Evolutionary conservation across 2,329 filamentous ascomycete species (phyloP).

Genomic region (Cercospora zeina): DNA sequence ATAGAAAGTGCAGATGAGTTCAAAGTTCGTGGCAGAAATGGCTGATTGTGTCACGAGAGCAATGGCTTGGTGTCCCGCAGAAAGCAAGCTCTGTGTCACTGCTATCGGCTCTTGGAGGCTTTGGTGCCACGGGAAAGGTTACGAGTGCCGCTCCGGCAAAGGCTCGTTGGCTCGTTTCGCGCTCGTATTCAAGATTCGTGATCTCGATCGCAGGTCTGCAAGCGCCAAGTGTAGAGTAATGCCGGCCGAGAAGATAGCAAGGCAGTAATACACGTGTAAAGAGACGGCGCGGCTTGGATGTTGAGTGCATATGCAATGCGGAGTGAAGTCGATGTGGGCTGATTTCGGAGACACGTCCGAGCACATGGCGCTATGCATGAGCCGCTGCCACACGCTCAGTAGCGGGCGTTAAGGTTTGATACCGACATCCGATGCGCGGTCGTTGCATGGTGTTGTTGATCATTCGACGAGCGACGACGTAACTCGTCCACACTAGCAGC

Average conservation of each 20-base stretch:
- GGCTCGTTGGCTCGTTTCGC: background rate
- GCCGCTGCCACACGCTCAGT: constrained; percentile 20
- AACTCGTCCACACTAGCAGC: constrained; percentile 32
- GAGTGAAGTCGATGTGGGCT: constrained; percentile 4
- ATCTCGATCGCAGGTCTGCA: background rate
- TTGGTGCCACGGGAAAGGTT: background rate
- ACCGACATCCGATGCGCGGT: constrained; percentile 35
- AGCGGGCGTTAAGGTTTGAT: constrained; percentile 33
- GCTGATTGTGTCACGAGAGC: background rate
- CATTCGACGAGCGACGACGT: constrained; percentile 31
- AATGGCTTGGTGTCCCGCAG: background rate
- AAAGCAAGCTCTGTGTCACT: background rate
- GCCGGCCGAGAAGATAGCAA: background rate
- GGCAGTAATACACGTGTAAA: background rate
- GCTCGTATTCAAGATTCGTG: background rate
- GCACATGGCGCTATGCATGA: background rate
- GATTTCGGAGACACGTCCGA: constrained; percentile 4
- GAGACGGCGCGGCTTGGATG: background rate
- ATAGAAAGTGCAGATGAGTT: background rate
- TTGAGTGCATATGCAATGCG: background rate
- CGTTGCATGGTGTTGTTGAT: constrained; percentile 29
- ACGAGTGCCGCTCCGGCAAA: background rate
- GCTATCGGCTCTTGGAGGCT: background rate
- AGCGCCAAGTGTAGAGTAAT: background rate
- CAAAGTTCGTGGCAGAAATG: background rate